phyloP scores from a whole-genome alignment of 2,329 filamentous ascomycete species.

The Hypoxylon sp. region DNA sequence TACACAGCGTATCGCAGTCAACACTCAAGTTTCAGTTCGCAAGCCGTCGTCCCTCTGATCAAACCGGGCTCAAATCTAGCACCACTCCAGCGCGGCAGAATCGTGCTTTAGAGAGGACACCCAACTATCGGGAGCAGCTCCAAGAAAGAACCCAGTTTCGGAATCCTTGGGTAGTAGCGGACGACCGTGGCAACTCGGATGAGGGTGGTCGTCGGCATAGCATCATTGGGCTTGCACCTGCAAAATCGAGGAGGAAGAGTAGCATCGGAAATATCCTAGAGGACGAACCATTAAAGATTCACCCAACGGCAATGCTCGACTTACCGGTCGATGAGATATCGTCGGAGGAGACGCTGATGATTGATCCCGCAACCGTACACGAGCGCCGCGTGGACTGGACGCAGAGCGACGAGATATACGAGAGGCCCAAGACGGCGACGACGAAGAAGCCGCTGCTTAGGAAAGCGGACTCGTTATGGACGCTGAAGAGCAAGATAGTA shows the following conservation, averaged over 20 bases:
- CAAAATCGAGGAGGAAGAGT: slow-evolving; percentile 23
- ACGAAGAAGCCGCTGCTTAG: slow-evolving; percentile 54
- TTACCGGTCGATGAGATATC: slow-evolving; percentile 39
- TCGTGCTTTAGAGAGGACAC: slow-evolving; percentile 57
- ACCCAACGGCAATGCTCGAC: slow-evolving; percentile 33
- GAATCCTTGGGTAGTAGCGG: slow-evolving; percentile 56
- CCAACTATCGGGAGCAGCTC: slow-evolving; percentile 57
- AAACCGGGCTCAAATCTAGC: slow-evolving; percentile 48
- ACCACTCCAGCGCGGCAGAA: slow-evolving; percentile 56
- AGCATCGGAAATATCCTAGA: slow-evolving; percentile 41
- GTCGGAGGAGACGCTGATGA: slow-evolving; percentile 50
- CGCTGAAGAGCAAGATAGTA: slow-evolving; percentile 61
- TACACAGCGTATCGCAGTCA: slow-evolving; percentile 62
- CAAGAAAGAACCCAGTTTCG: slow-evolving; percentile 63
- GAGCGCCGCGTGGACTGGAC: slow-evolving; percentile 70
- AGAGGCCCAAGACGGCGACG: slow-evolving; percentile 35
- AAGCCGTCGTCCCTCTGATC: slow-evolving; percentile 49
- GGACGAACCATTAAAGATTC: slow-evolving; percentile 23
- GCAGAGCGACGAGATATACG: slow-evolving; percentile 66
- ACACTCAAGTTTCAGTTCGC: slow-evolving; percentile 61
- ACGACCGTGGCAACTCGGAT: slow-evolving; percentile 15
- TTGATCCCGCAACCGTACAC: slow-evolving; percentile 47
- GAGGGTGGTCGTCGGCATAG: slow-evolving; percentile 22
- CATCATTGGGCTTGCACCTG: slow-evolving; percentile 13
- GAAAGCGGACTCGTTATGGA: slow-evolving; percentile 66